phyloP scores from a whole-genome alignment of 2,329 filamentous ascomycete species.

The Aspergillus bombycis region DNA sequence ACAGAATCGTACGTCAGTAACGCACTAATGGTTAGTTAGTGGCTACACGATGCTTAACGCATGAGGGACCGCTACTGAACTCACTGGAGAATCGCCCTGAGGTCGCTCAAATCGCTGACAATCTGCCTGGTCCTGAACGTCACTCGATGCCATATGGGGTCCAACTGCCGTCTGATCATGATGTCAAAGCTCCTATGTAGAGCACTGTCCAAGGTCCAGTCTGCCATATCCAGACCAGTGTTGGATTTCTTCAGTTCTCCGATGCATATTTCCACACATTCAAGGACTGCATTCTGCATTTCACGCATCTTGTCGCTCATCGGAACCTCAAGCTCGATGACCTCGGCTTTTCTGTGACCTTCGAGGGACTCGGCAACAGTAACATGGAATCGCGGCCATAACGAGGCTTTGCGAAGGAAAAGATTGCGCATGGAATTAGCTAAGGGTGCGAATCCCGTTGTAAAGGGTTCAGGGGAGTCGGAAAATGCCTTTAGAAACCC shows the following conservation, averaged over 20 bases:
- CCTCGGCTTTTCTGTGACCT: conserved; percentile 89
- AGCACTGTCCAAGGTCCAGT: conserved; percentile 94
- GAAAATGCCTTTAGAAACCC: conserved; percentile 97
- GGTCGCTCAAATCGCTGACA: conserved; percentile 81
- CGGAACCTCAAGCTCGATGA: conserved; percentile 92
- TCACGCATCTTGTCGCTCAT: conserved; percentile 94
- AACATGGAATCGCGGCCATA: conserved; percentile 94
- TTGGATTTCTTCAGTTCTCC: conserved; percentile 92
- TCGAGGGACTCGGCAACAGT: conserved; percentile 87
- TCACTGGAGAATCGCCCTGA: conserved; percentile 79
- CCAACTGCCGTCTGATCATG: conserved; percentile 83
- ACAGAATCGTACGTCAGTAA: conserved; percentile 87
- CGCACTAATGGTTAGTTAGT: conserved; percentile 44
- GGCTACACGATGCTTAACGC: not conserved
- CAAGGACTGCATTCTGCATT: conserved; percentile 91
- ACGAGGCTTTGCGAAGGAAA: conserved; percentile 82
- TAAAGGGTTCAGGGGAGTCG: conserved; percentile 89
- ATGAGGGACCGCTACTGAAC: not conserved
- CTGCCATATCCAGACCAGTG: conserved; percentile 87
- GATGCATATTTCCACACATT: conserved; percentile 94
- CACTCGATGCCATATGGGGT: conserved; percentile 96
- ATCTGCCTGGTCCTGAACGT: conserved; percentile 96
- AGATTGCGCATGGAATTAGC: conserved; percentile 90
- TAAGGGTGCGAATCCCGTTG: conserved; percentile 82
- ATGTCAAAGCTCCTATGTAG: conserved; percentile 90